Evolutionary conservation across 345 rosid species (phyloP).

Genomic region (Citrus inodora): DNA sequence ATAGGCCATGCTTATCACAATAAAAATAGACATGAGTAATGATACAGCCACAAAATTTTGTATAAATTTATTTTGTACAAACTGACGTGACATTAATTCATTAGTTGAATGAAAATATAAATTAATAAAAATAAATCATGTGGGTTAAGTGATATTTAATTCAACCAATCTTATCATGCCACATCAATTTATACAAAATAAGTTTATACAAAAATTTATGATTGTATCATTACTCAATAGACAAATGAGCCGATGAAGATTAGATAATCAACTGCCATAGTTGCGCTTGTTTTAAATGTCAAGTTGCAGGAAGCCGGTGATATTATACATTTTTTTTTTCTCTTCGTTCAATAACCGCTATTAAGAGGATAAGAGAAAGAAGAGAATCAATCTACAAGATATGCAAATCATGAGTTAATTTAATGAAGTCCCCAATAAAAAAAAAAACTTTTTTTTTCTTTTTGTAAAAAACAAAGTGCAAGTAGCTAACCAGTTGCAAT

Average conservation of each 20-base stretch:
- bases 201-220: no score
- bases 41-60: no score
- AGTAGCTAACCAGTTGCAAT: no score
- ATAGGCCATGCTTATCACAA: not conserved
- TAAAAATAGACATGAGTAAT: not conserved
- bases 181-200: no score
- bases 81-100: no score
- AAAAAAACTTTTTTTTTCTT: no score
- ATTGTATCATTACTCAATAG: no score
- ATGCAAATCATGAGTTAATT: not conserved
- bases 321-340: not conserved
- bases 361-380: not conserved
- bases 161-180: no score
- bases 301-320: slow-evolving; percentile 16
- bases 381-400: slow-evolving; percentile 4
- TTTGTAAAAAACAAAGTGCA: not conserved
- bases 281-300: not conserved
- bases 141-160: no score
- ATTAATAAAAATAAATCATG: no score
- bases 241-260: not conserved
- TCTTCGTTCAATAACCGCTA: not conserved
- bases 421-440: not conserved
- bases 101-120: no score
- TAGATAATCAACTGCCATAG: not conserved
- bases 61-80: no score